These are phyloP conservation scores for Podila epigama DNA, from an alignment of 192 early-diverging fungal genomes.

Conservation along the genomic window DNA sequence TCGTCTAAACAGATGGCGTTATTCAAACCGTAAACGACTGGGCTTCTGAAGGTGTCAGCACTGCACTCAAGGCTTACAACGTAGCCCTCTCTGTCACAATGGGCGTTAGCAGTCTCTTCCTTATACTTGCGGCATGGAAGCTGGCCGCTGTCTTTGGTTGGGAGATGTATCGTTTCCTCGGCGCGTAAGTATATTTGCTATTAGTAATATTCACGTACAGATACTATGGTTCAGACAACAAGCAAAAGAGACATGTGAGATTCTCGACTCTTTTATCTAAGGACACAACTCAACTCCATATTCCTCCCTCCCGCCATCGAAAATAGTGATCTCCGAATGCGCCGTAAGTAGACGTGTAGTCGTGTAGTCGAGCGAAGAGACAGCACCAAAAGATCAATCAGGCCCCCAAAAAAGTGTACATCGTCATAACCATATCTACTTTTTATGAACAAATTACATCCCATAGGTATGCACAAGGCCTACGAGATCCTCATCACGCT, in stretches of 20 bases:
- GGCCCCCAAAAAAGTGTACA: neutral
- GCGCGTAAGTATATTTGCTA: constrained; percentile 25
- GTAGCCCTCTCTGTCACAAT: constrained; percentile 35
- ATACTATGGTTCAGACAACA: neutral
- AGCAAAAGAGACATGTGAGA: neutral
- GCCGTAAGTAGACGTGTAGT: constrained; percentile 33
- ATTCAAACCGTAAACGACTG: constrained; percentile 39
- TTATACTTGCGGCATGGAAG: constrained; percentile 22
- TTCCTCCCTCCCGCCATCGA: too few relatives aligned
- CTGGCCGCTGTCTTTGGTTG: constrained; percentile 40
- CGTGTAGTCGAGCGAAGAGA: too few relatives aligned
- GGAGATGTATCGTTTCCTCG: constrained; percentile 47
- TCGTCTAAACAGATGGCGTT: constrained; percentile 14
- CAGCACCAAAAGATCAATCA: too few relatives aligned
- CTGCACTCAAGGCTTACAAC: constrained; percentile 12
- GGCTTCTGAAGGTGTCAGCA: neutral
- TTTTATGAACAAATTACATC: neutral
- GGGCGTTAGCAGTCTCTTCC: constrained; percentile 30
- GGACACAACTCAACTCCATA: too few relatives aligned
- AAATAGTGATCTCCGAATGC: constrained; percentile 39
- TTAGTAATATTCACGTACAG: neutral
- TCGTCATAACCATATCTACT: neutral
- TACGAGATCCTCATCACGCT: constrained; percentile 70
- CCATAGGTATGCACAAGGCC: constrained; percentile 61
- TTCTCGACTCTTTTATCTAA: too few relatives aligned